Percentiles rank a stretch among this genome's conserved stretches.
phyloP scores from a whole-genome alignment of 2,329 filamentous ascomycete genomes.

The Cercospora sp. region DNA sequence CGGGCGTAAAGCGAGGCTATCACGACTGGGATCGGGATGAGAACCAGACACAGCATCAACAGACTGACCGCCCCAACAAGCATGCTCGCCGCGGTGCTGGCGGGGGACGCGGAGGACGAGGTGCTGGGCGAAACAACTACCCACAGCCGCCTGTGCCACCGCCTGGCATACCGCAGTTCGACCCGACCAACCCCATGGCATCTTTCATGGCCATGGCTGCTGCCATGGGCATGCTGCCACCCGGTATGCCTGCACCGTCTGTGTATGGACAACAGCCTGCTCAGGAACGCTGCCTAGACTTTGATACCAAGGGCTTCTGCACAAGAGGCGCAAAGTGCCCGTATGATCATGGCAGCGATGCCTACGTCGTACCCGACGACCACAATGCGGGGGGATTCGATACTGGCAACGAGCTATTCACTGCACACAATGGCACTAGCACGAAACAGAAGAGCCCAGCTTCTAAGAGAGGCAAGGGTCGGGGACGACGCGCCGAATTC shows the following conservation, averaged over 20 bases:
- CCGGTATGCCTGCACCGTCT: slow-evolving; percentile 44
- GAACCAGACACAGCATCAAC: slow-evolving; percentile 35
- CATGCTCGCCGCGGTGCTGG: slow-evolving; percentile 58
- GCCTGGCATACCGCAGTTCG: slow-evolving; percentile 54
- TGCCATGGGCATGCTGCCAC: slow-evolving; percentile 48
- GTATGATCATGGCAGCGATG: slow-evolving; percentile 65
- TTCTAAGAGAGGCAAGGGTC: slow-evolving; percentile 44
- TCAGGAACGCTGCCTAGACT: slow-evolving; percentile 62
- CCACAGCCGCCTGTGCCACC: slow-evolving; percentile 43
- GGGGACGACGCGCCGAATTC: slow-evolving; percentile 56
- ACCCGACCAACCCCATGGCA: slow-evolving; percentile 62
- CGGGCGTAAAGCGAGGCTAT: slow-evolving; percentile 57
- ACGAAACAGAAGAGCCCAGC: slow-evolving; percentile 26
- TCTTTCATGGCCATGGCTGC: slow-evolving; percentile 64
- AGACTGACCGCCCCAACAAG: slow-evolving; percentile 55
- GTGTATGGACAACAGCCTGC: neutral
- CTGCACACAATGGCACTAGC: slow-evolving; percentile 3
- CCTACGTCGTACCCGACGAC: slow-evolving; percentile 46
- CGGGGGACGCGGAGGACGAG: slow-evolving; percentile 32
- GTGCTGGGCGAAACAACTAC: slow-evolving; percentile 26
- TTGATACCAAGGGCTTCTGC: slow-evolving; percentile 72
- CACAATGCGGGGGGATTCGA: slow-evolving; percentile 57
- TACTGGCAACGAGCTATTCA: slow-evolving; percentile 52
- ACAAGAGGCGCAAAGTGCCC: slow-evolving; percentile 65
- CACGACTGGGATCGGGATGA: slow-evolving; percentile 55